Evolutionary conservation across 192 early-diverging fungal genomes (phyloP).

Genomic region (Coemansia sp.): DNA sequence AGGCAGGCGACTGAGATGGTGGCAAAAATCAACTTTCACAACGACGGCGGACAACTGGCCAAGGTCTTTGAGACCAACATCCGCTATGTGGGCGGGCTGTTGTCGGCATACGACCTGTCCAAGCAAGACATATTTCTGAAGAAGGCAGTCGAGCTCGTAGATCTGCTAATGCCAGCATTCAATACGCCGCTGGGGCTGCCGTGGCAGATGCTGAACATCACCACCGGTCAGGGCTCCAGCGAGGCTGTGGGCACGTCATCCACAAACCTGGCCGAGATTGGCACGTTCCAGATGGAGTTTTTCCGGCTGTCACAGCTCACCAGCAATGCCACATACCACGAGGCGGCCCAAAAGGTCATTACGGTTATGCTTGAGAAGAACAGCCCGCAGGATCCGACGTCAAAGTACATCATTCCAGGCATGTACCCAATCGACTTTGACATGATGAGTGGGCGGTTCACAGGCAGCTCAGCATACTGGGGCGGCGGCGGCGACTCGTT

Average conservation of each 20-base stretch:
- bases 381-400: slow-evolving; percentile 14
- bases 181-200: slow-evolving; percentile 69
- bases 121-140: slow-evolving; percentile 60
- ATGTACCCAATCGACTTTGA: slow-evolving; percentile 41
- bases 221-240: slow-evolving; percentile 52
- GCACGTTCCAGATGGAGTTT: slow-evolving; percentile 86
- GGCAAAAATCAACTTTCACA: slow-evolving; percentile 58
- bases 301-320: slow-evolving; percentile 82
- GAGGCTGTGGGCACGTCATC: slow-evolving; percentile 47
- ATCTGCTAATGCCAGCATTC: slow-evolving; percentile 73
- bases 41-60: slow-evolving; percentile 60
- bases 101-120: slow-evolving; percentile 76
- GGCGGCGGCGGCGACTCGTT: slow-evolving; percentile 90
- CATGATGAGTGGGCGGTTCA: slow-evolving; percentile 36
- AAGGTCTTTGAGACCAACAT: slow-evolving; percentile 90
- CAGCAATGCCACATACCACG: slow-evolving; percentile 76
- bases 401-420: slow-evolving; percentile 39
- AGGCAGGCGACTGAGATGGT: slow-evolving; percentile 69
- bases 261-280: slow-evolving; percentile 67
- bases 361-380: slow-evolving; percentile 40
- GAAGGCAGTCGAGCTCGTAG: slow-evolving; percentile 75
- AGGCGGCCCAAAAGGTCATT: slow-evolving; percentile 65
- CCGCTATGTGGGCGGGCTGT: slow-evolving; percentile 80
- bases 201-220: slow-evolving; percentile 68
- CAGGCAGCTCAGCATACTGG: slow-evolving; percentile 45